Conservation (phyloP, 78 protist species). For the Reticulomyxa filosa region DNA sequence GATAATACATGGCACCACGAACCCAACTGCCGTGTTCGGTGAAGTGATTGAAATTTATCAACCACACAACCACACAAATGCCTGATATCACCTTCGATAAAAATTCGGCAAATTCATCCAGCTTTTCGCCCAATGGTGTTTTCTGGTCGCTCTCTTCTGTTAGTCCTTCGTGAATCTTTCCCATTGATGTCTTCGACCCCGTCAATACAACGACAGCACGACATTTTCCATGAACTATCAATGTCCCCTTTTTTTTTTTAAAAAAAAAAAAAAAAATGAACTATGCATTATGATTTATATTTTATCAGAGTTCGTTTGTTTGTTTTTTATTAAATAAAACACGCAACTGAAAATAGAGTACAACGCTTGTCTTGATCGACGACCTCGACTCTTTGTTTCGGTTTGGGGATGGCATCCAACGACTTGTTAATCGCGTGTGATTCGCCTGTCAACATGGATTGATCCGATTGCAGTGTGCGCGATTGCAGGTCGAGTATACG, state of each 20-base stretch:
- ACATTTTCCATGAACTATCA: too few relatives aligned
- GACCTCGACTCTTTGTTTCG: too few relatives aligned
- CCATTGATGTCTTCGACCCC: constrained; percentile 24
- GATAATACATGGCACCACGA: constrained; percentile 25
- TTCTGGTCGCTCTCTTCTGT: too few relatives aligned
- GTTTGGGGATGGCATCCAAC: background rate
- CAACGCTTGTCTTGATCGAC: constrained; percentile 9
- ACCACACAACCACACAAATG: constrained; percentile 11
- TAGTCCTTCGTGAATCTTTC: too few relatives aligned
- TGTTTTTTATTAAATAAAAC: too few relatives aligned
- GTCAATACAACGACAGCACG: too few relatives aligned
- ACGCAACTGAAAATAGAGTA: too few relatives aligned
- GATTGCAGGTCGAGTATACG: background rate
- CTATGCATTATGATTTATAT: too few relatives aligned
- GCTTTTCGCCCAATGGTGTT: constrained; percentile 47
- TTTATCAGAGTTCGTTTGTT: too few relatives aligned
- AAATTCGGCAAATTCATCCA: constrained; percentile 48
- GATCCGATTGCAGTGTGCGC: constrained; percentile 22
- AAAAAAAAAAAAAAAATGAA: too few relatives aligned
- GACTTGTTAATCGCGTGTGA: background rate
- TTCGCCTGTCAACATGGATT: constrained; percentile 26
- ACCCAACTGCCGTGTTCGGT: constrained; percentile 13
- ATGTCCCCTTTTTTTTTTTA: too few relatives aligned
- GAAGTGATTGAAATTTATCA: constrained; percentile 23
- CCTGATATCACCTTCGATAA: constrained; percentile 29